phyloP scores from a whole-genome alignment of 2,329 filamentous ascomycete species.

The Botryotinia calthae region DNA sequence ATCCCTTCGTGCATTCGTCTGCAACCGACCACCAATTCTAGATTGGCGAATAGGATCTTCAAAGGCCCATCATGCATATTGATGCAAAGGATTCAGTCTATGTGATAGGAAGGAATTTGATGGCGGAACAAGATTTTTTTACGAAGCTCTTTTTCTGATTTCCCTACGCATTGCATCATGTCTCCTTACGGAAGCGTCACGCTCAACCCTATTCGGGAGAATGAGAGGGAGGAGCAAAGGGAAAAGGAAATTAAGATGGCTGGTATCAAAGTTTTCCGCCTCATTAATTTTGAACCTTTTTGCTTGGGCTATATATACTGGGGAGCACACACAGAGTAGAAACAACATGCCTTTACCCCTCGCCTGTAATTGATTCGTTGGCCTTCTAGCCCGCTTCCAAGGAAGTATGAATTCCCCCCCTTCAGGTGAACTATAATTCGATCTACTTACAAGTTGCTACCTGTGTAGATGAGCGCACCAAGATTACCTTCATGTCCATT shows the following conservation, averaged over 20 bases:
- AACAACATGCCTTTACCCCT: neutral
- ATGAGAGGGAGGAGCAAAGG: neutral
- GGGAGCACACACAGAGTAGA: neutral
- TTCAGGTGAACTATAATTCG: neutral
- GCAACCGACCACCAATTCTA: neutral
- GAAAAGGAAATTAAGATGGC: slow-evolving; percentile 2
- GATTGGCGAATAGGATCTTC: neutral
- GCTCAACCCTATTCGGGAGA: neutral
- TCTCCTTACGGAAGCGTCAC: neutral
- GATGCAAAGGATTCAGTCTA: neutral
- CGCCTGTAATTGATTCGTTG: neutral
- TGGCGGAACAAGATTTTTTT: neutral
- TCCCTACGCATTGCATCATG: slow-evolving; percentile 9
- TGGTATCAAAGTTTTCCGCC: neutral
- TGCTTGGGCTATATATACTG: neutral
- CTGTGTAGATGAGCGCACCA: neutral
- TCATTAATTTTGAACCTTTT: neutral
- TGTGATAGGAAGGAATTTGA: slow-evolving; percentile 3
- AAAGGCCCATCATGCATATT: neutral
- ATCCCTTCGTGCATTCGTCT: neutral
- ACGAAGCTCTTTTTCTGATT: neutral
- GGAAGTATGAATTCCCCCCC: neutral
- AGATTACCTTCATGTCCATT: neutral
- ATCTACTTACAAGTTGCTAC: neutral
- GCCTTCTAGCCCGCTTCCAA: neutral